Evolutionary conservation across 2,329 filamentous ascomycete species (phyloP).

Genomic region (Colletotrichum sp.): DNA sequence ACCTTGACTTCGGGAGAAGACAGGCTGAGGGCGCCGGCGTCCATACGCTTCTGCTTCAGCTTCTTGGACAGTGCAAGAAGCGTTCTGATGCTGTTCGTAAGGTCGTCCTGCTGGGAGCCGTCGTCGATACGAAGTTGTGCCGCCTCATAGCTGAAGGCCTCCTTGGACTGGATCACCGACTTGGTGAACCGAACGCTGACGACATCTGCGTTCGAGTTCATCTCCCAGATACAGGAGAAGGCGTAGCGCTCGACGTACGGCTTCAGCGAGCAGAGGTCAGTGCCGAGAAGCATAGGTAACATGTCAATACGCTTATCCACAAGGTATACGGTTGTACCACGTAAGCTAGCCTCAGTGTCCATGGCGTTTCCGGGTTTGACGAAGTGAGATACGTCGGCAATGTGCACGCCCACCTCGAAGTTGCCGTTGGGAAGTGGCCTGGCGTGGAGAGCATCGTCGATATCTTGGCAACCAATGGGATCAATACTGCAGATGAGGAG

Average conservation of each 20-base stretch:
- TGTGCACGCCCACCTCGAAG: constrained; percentile 95
- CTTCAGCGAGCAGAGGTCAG: constrained; percentile 94
- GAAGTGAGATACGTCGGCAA: constrained; percentile 99
- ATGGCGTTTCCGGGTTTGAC: constrained; percentile 97
- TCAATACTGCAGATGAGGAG: constrained; percentile 97
- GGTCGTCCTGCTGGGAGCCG: constrained; percentile 81
- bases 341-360: constrained; percentile 92
- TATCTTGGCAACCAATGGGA: constrained; percentile 94
- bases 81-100: constrained; percentile 88
- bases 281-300: constrained; percentile 95
- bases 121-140: constrained; percentile 96
- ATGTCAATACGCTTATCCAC: constrained; percentile 99
- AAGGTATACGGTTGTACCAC: constrained; percentile 95
- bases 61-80: constrained; percentile 90
- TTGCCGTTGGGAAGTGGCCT: constrained; percentile 87
- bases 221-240: constrained; percentile 88
- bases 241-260: constrained; percentile 95
- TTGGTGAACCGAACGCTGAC: constrained; percentile 91
- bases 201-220: constrained; percentile 84
- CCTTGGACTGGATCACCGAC: constrained; percentile 94
- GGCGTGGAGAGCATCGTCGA: constrained; percentile 95
- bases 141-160: constrained; percentile 97
- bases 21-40: constrained; percentile 91
- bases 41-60: constrained; percentile 93
- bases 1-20: constrained; percentile 98